phyloP scores from a whole-genome alignment of 176 grass and related monocot species.

The Eremochloa ophiuroides region DNA sequence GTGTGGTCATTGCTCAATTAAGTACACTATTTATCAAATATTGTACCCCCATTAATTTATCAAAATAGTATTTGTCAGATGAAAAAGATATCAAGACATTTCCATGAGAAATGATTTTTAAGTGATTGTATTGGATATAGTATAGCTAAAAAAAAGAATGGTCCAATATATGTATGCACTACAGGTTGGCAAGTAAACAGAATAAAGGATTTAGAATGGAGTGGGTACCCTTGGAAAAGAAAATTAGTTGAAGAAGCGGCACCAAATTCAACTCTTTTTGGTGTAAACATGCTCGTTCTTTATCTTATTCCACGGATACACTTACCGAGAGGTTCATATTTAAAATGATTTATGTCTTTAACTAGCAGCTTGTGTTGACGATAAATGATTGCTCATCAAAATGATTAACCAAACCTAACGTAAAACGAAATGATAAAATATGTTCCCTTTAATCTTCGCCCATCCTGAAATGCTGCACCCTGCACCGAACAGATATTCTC shows the following conservation, averaged over 20 bases:
- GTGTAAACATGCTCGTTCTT: neutral
- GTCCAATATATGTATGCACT: neutral
- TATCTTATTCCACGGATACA: neutral
- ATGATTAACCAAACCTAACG: constrained; percentile 28
- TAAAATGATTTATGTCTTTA: constrained; percentile 18
- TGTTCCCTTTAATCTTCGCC: neutral
- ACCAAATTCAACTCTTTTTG: neutral
- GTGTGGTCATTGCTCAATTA: too few species aligned
- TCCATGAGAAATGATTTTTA: neutral
- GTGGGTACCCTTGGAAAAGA: neutral
- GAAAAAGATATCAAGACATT: neutral
- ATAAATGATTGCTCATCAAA: constrained; percentile 28
- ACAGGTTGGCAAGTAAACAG: neutral
- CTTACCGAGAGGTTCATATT: constrained; percentile 1
- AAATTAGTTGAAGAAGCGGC: neutral
- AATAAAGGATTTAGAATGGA: neutral
- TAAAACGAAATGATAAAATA: neutral
- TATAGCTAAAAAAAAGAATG: too few species aligned
- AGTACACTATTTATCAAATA: too few species aligned
- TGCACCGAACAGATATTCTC: constrained; percentile 37
- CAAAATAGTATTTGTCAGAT: neutral
- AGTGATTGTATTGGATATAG: neutral
- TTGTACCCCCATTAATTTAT: too few species aligned
- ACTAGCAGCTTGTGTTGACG: constrained; percentile 12
- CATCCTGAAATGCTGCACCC: neutral